Evolutionary conservation across 257 asterid species (phyloP).

Genomic region (Thymus mandschuricus): DNA sequence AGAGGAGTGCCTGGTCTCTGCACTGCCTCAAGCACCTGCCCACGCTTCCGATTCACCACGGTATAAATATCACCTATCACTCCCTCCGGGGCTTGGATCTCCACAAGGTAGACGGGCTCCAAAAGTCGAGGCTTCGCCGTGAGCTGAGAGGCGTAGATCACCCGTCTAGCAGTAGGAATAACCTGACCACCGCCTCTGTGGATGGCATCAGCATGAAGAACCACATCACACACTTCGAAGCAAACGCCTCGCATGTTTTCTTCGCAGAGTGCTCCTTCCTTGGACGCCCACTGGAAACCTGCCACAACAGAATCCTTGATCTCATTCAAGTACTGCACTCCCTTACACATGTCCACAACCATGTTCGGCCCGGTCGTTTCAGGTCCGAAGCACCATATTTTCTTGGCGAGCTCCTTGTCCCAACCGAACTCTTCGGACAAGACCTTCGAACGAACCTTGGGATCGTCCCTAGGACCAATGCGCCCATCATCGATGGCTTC

Average conservation of each 20-base stretch:
- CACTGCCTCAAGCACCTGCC: not conserved
- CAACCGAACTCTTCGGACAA: not conserved
- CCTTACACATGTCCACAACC: conserved; percentile 1
- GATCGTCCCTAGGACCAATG: conserved; percentile 1
- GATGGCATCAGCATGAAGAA: conserved; percentile 5
- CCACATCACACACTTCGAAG: not conserved
- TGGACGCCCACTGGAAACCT: not conserved
- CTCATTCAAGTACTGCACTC: conserved; percentile 1
- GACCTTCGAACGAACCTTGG: conserved; percentile 6
- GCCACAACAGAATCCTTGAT: not conserved
- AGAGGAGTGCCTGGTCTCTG: conserved; percentile 4
- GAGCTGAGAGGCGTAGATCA: not conserved
- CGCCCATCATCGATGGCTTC: not conserved
- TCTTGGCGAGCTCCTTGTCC: not conserved
- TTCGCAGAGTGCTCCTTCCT: not conserved
- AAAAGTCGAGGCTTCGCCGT: not conserved
- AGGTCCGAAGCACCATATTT: not conserved
- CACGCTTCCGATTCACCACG: conserved; percentile 1
- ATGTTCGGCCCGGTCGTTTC: conserved; percentile 2
- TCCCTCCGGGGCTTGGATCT: not conserved
- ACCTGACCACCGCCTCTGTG: conserved; percentile 8
- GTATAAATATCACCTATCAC: not conserved
- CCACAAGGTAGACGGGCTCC: not conserved
- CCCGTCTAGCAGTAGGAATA: not conserved
- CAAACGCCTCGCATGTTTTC: conserved; percentile 4